phyloP scores from a whole-genome alignment of 2,329 filamentous ascomycete genomes.

The Parafenestella ontariensis region DNA sequence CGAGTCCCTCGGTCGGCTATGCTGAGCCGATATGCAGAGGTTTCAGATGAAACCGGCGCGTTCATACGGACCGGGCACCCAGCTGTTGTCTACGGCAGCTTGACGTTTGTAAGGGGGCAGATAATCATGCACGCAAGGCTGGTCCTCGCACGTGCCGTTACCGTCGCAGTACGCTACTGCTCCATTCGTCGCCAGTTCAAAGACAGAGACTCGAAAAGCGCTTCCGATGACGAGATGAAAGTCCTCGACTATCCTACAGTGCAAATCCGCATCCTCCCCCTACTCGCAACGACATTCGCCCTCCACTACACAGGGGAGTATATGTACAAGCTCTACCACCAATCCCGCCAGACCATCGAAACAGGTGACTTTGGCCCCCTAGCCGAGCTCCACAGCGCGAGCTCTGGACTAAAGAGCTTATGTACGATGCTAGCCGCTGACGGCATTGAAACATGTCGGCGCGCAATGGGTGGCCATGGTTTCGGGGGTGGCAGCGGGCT shows the following conservation, averaged over 20 bases:
- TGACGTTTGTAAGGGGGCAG: conserved; percentile 57
- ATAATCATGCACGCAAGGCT: conserved; percentile 61
- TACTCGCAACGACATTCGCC: conserved; percentile 61
- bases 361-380: conserved; percentile 58
- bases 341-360: conserved; percentile 56
- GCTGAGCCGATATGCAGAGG: conserved; percentile 57
- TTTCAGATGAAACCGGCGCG: conserved; percentile 55
- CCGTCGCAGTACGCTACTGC: conserved; percentile 60
- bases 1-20: conserved; percentile 58
- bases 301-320: conserved; percentile 57
- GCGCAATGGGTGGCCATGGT: conserved; percentile 62
- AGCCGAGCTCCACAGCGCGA: conserved; percentile 62
- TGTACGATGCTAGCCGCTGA: conserved; percentile 62
- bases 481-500: conserved; percentile 62
- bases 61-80: conserved; percentile 58
- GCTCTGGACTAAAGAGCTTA: conserved; percentile 61
- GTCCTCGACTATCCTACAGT: conserved; percentile 64
- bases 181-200: conserved; percentile 58
- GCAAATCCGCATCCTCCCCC: conserved; percentile 61
- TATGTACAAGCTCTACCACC: conserved; percentile 59
- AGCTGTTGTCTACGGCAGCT: conserved; percentile 58
- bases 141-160: conserved; percentile 61
- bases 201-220: conserved; percentile 54
- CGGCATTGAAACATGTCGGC: conserved; percentile 61
- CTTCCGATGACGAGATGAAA: conserved; percentile 48